phyloP scores from a whole-genome alignment of 2,329 filamentous ascomycete genomes.

The Ophioceras dolichostomum region DNA sequence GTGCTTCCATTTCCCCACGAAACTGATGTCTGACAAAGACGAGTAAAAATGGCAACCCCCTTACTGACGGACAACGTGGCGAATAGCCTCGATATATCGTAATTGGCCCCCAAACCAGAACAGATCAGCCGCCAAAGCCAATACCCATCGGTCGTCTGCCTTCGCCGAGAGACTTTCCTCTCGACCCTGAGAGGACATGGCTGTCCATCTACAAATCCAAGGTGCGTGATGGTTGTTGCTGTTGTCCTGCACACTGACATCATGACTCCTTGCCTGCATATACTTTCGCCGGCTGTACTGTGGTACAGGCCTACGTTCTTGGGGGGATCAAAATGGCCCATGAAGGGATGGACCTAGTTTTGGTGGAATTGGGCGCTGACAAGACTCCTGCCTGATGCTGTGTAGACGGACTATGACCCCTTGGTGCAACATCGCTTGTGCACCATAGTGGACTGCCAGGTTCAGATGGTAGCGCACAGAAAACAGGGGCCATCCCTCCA shows the following conservation, averaged over 20 bases:
- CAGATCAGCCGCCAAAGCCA: conserved; percentile 12
- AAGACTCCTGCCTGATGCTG: background rate
- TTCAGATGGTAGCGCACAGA: conserved; percentile 46
- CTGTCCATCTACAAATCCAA: conserved; percentile 45
- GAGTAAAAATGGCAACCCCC: background rate
- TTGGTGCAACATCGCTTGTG: conserved; percentile 39
- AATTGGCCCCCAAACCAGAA: conserved; percentile 30
- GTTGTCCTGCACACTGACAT: background rate
- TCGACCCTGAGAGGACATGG: conserved; percentile 19
- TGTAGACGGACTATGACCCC: conserved; percentile 40
- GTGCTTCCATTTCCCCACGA: too few species aligned
- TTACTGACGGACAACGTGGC: conserved; percentile 1
- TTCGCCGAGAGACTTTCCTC: background rate
- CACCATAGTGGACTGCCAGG: conserved; percentile 42
- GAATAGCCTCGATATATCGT: conserved; percentile 49
- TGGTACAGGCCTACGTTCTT: too few species aligned
- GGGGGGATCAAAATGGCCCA: too few species aligned
- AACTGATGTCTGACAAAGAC: background rate
- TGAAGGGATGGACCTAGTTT: too few species aligned
- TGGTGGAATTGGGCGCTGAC: background rate
- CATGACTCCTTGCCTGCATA: too few species aligned
- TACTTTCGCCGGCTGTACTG: too few species aligned
- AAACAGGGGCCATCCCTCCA: conserved; percentile 48
- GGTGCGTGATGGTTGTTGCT: conserved; percentile 18
- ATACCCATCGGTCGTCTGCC: background rate